phyloP scores from a whole-genome alignment of 345 rosid genomes.

The Adansonia digitata region DNA sequence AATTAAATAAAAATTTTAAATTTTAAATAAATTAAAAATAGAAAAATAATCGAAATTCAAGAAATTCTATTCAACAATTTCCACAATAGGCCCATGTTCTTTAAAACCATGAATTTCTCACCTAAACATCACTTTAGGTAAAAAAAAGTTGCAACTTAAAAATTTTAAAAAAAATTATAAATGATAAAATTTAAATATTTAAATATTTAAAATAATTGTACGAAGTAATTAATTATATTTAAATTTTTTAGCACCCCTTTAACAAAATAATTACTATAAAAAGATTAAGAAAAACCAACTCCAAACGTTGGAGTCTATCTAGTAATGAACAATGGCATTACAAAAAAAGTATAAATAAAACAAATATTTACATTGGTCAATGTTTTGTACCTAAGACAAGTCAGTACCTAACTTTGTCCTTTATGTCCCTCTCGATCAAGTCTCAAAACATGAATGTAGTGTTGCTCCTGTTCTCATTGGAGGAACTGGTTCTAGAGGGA shows the following conservation, averaged over 20 bases:
- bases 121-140: background rate
- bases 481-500: constrained; percentile 13
- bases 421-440: constrained; percentile 5
- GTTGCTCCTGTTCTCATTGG: constrained; percentile 34
- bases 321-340: background rate
- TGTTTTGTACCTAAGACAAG: constrained; percentile 27
- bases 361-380: constrained; percentile 29
- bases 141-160: too few species aligned
- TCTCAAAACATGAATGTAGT: constrained; percentile 34
- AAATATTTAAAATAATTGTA: too few species aligned
- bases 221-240: too few species aligned
- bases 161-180: too few species aligned
- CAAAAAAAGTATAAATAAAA: background rate
- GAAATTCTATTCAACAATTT: background rate
- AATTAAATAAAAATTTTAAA: too few species aligned
- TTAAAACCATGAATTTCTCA: background rate
- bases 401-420: constrained; percentile 38
- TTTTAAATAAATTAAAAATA: too few species aligned
- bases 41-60: too few species aligned
- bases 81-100: background rate
- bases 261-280: background rate
- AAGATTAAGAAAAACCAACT: background rate
- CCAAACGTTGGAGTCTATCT: background rate
- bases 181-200: too few species aligned
- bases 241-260: too few species aligned